A percentile compares a stretch with the other conserved stretches of the same genome.
phyloP scores from a whole-genome alignment of 768 basidiomycete genomes.

The Sporobolomyces pararoseus region DNA sequence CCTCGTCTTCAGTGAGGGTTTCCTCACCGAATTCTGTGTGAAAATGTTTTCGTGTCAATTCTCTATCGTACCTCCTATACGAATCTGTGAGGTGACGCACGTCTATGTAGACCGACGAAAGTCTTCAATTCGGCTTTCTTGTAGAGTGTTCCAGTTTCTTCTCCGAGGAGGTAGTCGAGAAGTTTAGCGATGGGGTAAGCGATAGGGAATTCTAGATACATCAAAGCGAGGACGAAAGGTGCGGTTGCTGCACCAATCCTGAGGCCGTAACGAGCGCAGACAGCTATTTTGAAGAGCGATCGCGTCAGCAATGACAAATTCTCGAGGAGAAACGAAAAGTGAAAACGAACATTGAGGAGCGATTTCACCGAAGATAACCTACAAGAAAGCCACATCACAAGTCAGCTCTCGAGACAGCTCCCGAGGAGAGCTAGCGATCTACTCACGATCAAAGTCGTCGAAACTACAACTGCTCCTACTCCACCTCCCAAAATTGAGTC shows the following conservation, averaged over 20 bases:
- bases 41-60: too few relatives aligned
- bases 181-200: slow-evolving; percentile 69
- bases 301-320: too few relatives aligned
- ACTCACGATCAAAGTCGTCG: slow-evolving; percentile 44
- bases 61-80: too few relatives aligned
- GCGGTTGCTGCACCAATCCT: slow-evolving; percentile 73
- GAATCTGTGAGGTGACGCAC: slow-evolving; percentile 29
- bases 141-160: slow-evolving; percentile 57
- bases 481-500: slow-evolving; percentile 53
- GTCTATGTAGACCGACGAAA: slow-evolving; percentile 53
- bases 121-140: slow-evolving; percentile 51
- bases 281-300: slow-evolving; percentile 53
- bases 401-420: not conserved
- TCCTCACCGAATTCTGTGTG: slow-evolving; percentile 49
- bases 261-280: slow-evolving; percentile 72
- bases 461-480: slow-evolving; percentile 51
- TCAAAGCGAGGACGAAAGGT: slow-evolving; percentile 64
- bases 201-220: slow-evolving; percentile 55
- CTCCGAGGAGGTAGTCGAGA: slow-evolving; percentile 75
- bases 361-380: slow-evolving; percentile 55
- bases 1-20: slow-evolving; percentile 52
- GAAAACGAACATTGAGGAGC: slow-evolving; percentile 56
- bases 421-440: too few relatives aligned
- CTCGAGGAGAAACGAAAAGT: too few relatives aligned
- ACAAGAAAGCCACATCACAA: not conserved